Conservation (phyloP, 305 asterid genomes). For the Rubia tinctorum region DNA sequence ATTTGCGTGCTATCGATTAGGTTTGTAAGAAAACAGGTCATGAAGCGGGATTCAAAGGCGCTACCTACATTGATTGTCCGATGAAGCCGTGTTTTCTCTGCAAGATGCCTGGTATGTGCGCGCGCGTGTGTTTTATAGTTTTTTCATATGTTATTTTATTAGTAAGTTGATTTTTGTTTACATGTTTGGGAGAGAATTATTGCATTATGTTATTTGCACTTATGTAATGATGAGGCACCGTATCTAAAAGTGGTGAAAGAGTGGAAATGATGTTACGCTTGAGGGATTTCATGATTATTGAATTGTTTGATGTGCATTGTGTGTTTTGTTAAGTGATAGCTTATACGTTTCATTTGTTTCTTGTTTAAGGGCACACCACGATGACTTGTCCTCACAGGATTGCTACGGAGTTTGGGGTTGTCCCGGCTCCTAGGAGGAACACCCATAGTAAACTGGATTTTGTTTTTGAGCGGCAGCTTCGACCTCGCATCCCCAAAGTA, state of each 20-base stretch:
- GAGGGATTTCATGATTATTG: neutral
- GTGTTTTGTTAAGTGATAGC: neutral
- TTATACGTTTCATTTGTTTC: neutral
- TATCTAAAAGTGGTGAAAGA: neutral
- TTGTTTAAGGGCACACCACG: slow-evolving; percentile 86
- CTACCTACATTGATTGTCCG: slow-evolving; percentile 96
- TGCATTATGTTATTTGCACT: neutral
- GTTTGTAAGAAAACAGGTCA: slow-evolving; percentile 96
- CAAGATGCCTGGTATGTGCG: slow-evolving; percentile 75
- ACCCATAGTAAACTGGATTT: slow-evolving; percentile 52
- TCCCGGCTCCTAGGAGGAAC: slow-evolving; percentile 63
- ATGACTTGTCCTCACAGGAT: slow-evolving; percentile 86
- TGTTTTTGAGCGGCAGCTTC: slow-evolving; percentile 83
- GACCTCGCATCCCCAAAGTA: slow-evolving; percentile 51
- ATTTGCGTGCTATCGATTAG: slow-evolving; percentile 26
- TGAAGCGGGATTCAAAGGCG: slow-evolving; percentile 96
- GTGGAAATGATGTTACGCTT: neutral
- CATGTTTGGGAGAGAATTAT: neutral
- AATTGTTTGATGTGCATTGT: neutral
- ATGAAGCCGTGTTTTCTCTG: slow-evolving; percentile 99
- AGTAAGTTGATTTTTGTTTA: neutral
- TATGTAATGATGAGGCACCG: neutral
- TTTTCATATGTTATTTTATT: neutral
- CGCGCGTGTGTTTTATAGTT: neutral
- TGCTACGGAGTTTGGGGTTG: slow-evolving; percentile 78